phyloP scores from a whole-genome alignment of 257 asterid genomes.

The Solanum megistacrolobum region DNA sequence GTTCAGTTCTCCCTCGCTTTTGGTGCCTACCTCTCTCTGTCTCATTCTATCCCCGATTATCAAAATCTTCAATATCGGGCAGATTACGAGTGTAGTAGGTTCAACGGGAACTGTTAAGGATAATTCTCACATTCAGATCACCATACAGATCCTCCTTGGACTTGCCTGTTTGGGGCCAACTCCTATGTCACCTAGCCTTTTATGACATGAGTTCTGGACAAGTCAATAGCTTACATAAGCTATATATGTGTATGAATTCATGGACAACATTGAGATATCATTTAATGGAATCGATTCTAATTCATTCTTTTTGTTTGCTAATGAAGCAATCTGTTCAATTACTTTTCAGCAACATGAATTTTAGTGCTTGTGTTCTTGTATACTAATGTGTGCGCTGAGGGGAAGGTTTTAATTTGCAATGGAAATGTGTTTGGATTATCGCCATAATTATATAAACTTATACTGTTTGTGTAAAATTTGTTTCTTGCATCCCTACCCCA shows the following conservation, averaged over 20 bases:
- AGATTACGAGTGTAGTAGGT: background rate
- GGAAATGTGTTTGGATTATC: background rate
- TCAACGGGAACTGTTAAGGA: background rate
- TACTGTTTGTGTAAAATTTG: background rate
- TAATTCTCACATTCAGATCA: background rate
- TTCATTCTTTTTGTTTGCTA: background rate
- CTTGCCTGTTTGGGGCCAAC: background rate
- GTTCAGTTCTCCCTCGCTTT: background rate
- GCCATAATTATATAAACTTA: background rate
- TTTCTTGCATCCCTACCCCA: background rate
- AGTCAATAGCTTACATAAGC: background rate
- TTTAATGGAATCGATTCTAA: background rate
- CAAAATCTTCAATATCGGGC: background rate
- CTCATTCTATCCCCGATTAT: background rate
- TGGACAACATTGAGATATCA: background rate
- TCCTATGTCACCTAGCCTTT: background rate
- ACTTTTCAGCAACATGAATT: background rate
- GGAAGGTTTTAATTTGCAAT: background rate
- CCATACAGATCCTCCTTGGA: background rate
- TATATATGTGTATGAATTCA: background rate
- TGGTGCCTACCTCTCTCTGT: background rate
- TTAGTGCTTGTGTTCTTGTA: background rate
- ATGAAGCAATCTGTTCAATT: background rate
- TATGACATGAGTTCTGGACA: background rate
- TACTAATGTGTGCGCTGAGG: background rate